Evolutionary conservation across 352 stramenopile genomes (phyloP).

Genomic region (Pythium sukuiense): DNA sequence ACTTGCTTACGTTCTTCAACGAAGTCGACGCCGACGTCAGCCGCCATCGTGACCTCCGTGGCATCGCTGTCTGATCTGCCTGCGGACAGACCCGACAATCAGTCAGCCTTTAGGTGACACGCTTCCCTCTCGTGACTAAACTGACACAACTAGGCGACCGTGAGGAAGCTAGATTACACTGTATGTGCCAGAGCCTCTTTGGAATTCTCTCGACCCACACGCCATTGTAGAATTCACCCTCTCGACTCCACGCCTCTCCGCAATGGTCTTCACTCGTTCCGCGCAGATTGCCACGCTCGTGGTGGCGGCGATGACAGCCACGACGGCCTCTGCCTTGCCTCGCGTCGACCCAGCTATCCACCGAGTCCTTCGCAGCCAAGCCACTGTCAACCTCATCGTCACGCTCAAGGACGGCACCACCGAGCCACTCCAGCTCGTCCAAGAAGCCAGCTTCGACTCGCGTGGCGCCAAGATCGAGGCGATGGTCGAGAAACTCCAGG

Average conservation of each 20-base stretch:
- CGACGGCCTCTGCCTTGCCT: neutral
- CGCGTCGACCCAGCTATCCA: conserved; percentile 24
- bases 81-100: neutral
- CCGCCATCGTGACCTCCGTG: neutral
- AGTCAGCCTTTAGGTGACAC: neutral
- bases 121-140: neutral
- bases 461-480: conserved; percentile 19
- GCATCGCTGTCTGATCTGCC: too few relatives aligned
- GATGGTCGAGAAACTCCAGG: conserved; percentile 8
- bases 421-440: neutral
- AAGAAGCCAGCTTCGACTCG: neutral
- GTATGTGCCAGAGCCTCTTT: neutral
- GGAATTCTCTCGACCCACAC: too few relatives aligned
- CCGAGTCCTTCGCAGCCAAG: neutral
- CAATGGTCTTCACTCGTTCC: neutral
- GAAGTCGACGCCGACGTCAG: too few relatives aligned
- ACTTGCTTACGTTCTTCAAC: too few relatives aligned
- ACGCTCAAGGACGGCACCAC: neutral
- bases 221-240: neutral
- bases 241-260: neutral
- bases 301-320: too few relatives aligned
- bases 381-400: conserved; percentile 4
- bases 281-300: neutral
- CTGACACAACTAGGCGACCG: too few relatives aligned
- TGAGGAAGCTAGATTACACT: too few relatives aligned